A percentile compares a stretch with the other conserved stretches of the same genome.
Evolutionary conservation across 176 grass and related monocot species (phyloP).

Genomic region (Alopecurus myosuroides): DNA sequence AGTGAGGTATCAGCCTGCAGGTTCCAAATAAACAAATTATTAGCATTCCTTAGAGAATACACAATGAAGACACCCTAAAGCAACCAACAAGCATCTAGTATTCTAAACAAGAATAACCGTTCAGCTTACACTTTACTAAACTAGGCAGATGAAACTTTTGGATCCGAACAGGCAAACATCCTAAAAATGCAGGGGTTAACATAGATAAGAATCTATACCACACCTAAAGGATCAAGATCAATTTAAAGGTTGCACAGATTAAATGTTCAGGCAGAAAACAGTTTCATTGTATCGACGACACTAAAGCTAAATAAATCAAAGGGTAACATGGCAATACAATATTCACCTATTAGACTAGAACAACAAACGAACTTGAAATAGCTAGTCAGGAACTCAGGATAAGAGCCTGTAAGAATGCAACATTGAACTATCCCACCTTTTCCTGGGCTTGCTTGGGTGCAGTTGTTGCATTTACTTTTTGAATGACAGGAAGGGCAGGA

Average conservation of each 20-base stretch:
- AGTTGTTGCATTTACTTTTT: conserved; percentile 36
- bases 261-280: background rate
- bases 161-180: background rate
- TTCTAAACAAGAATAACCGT: background rate
- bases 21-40: conserved; percentile 11
- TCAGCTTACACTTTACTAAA: background rate
- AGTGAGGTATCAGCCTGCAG: conserved; percentile 43
- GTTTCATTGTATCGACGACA: background rate
- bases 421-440: conserved; percentile 34
- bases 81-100: conserved; percentile 2
- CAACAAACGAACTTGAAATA: background rate
- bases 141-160: background rate
- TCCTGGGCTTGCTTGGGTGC: conserved; percentile 37
- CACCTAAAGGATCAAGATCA: background rate
- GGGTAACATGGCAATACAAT: background rate
- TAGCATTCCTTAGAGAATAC: background rate
- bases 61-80: background rate
- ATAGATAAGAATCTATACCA: background rate
- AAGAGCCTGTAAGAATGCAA: background rate
- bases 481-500: background rate
- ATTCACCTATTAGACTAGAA: background rate
- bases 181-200: background rate
- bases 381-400: background rate
- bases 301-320: conserved; percentile 2
- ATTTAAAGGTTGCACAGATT: conserved; percentile 5